A percentile compares a stretch with the other conserved stretches of the same genome.
These are phyloP conservation scores for Ogataea saltuana DNA, from an alignment of 805 yeast genomes.

Conservation along the genomic window DNA sequence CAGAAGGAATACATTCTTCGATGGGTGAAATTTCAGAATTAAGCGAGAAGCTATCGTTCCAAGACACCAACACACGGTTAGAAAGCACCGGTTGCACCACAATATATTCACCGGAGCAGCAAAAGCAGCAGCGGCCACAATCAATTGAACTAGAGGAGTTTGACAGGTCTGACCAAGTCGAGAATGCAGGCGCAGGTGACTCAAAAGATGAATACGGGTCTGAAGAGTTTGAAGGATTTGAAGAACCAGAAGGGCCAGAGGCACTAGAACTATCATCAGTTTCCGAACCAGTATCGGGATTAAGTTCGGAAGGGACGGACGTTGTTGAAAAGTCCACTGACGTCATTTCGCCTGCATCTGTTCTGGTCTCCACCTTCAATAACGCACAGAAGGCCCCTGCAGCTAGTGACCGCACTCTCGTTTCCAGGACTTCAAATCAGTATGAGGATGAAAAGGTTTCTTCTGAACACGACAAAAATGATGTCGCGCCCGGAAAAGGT, in stretches of 20 bases:
- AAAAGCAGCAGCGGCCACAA: background rate
- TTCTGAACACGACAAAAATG: background rate
- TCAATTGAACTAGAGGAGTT: background rate
- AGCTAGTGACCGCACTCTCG: background rate
- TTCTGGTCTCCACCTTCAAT: slow-evolving; percentile 8
- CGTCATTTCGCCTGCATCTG: slow-evolving; percentile 11
- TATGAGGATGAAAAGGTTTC: background rate
- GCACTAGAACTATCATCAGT: background rate
- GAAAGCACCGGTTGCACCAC: slow-evolving; percentile 17
- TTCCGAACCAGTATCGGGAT: slow-evolving; percentile 6
- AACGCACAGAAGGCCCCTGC: slow-evolving; percentile 2
- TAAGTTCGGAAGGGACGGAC: slow-evolving; percentile 14
- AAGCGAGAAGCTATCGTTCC: slow-evolving; percentile 5
- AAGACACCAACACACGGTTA: slow-evolving; percentile 3
- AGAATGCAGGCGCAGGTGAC: background rate
- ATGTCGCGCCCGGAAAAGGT: background rate
- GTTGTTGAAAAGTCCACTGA: slow-evolving; percentile 10
- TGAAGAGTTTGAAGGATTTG: background rate
- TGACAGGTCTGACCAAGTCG: background rate
- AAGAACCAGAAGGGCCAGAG: background rate
- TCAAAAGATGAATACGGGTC: background rate
- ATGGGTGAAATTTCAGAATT: slow-evolving; percentile 6
- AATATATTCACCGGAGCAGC: slow-evolving; percentile 10
- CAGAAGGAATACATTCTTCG: slow-evolving; percentile 2
- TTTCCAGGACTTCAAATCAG: background rate